A percentile compares a stretch with the other conserved stretches of the same genome.
phyloP scores from a whole-genome alignment of 495 filamentous ascomycete species.

The Talaromyces ruber region DNA sequence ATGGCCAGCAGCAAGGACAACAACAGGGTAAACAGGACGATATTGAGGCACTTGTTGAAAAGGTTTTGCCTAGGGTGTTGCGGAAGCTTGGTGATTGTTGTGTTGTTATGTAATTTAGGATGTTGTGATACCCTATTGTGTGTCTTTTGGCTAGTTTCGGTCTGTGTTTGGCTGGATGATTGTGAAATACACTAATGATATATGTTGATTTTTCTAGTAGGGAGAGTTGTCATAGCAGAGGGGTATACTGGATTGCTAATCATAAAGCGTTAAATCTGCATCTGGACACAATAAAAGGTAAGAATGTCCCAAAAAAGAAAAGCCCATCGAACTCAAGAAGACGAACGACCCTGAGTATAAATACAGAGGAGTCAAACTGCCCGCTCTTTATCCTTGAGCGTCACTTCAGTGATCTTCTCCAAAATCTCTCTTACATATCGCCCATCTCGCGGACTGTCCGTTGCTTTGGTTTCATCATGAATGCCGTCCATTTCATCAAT shows the following conservation, averaged over 20 bases:
- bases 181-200: neutral
- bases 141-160: neutral
- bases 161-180: neutral
- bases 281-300: neutral
- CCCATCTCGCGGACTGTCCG: constrained; percentile 24
- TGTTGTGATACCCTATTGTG: neutral
- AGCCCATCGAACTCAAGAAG: neutral
- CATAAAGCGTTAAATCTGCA: neutral
- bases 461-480: constrained; percentile 27
- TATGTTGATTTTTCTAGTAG: neutral
- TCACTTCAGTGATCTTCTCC: constrained; percentile 36
- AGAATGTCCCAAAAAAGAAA: neutral
- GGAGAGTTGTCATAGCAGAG: neutral
- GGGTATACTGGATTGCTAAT: constrained; percentile 2
- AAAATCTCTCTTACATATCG: constrained; percentile 34
- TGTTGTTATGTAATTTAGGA: constrained; percentile 57
- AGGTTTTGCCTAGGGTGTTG: constrained; percentile 49
- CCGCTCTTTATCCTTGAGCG: constrained; percentile 21
- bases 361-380: constrained; percentile 5
- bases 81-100: constrained; percentile 66
- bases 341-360: neutral
- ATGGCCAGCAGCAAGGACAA: constrained; percentile 23
- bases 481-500: constrained; percentile 57
- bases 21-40: constrained; percentile 49
- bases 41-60: constrained; percentile 55